These are phyloP conservation scores for Cystobasidium pallidum DNA, from an alignment of 1,284 basidiomycete genomes.

Conservation along the genomic window DNA sequence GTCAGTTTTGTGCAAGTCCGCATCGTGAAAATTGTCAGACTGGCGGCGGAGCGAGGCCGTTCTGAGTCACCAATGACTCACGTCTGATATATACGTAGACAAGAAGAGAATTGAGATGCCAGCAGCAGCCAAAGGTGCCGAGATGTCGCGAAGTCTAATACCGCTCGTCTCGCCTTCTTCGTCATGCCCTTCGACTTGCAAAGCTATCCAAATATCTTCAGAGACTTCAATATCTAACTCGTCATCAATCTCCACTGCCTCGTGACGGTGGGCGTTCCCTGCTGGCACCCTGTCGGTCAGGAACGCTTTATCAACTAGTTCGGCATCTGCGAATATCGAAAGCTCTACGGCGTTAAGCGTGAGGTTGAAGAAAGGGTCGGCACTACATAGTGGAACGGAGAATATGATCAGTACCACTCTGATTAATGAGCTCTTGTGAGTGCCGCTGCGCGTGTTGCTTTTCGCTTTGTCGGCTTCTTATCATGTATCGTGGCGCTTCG, in stretches of 20 bases:
- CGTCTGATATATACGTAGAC: conserved; percentile 47
- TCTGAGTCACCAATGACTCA: neutral
- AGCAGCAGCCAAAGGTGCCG: conserved; percentile 48
- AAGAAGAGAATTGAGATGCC: conserved; percentile 51
- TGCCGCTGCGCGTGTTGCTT: neutral
- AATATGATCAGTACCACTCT: neutral
- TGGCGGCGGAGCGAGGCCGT: no score
- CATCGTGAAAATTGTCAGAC: no score
- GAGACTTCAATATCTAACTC: conserved; percentile 39
- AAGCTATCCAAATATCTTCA: conserved; percentile 47
- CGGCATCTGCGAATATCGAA: conserved; percentile 48
- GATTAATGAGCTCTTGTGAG: no score
- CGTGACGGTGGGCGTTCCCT: neutral
- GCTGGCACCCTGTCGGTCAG: neutral
- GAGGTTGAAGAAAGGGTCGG: conserved; percentile 50
- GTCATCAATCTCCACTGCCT: neutral
- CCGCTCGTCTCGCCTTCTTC: conserved; percentile 48
- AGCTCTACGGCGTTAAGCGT: conserved; percentile 50
- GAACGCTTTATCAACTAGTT: conserved; percentile 45
- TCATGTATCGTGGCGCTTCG: conserved; percentile 2
- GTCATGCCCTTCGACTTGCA: conserved; percentile 50
- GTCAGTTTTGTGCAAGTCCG: neutral
- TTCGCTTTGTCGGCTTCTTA: neutral
- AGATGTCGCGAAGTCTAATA: conserved; percentile 47
- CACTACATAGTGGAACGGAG: neutral